Evolutionary conservation across 176 grass and related monocot genomes (phyloP).

Genomic region (Oryza nivara): DNA sequence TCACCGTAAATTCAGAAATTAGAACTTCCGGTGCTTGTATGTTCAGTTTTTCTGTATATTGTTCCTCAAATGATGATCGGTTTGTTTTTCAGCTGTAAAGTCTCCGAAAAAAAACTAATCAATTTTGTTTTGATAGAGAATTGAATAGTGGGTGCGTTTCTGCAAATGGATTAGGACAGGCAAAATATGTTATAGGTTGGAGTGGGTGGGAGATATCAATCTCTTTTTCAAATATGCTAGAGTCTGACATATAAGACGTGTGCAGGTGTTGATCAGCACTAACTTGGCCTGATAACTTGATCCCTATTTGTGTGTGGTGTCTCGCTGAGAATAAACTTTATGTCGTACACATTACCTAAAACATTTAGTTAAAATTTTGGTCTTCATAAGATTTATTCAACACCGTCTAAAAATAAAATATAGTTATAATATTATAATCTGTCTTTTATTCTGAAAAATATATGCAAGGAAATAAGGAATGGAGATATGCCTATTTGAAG

Average conservation of each 20-base stretch:
- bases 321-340: not conserved
- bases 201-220: slow-evolving; percentile 20
- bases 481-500: not conserved
- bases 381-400: slow-evolving; percentile 1
- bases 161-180: not conserved
- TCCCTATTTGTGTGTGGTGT: not conserved
- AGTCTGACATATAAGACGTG: not conserved
- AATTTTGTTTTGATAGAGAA: not conserved
- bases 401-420: not conserved
- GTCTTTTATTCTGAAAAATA: not conserved
- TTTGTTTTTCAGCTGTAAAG: not conserved
- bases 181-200: slow-evolving; percentile 19
- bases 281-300: not conserved
- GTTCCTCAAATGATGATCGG: not conserved
- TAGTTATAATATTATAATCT: not conserved
- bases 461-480: not conserved
- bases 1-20: not conserved
- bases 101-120: not conserved
- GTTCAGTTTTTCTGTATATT: not conserved
- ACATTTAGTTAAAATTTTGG: not conserved
- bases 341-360: not conserved
- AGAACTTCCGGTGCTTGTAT: not conserved
- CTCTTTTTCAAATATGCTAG: slow-evolving; percentile 32
- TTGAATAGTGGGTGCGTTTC: not conserved
- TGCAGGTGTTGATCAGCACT: not conserved